phyloP scores from a whole-genome alignment of 305 asterid genomes.

The Petunia hybrid region DNA sequence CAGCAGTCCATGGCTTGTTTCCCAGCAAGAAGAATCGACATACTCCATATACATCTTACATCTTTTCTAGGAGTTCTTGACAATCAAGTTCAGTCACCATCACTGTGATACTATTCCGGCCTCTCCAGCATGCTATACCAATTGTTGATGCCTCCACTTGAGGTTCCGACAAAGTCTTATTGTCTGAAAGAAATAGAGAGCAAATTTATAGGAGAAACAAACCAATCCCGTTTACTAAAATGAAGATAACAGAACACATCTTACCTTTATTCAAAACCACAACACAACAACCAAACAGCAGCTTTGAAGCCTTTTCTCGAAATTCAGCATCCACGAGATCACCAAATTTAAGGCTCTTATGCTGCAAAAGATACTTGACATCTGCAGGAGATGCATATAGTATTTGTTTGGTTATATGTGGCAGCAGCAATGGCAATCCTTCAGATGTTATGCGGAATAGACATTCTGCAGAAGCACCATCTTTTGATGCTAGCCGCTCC shows the following conservation, averaged over 20 bases:
- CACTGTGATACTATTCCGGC: conserved; percentile 71
- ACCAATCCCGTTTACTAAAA: background rate
- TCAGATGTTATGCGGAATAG: conserved; percentile 93
- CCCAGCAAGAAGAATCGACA: conserved; percentile 17
- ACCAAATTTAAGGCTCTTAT: conserved; percentile 72
- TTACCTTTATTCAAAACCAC: conserved; percentile 74
- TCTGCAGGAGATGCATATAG: conserved; percentile 70
- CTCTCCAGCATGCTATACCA: conserved; percentile 96
- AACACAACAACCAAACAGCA: conserved; percentile 84
- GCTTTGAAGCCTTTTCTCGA: conserved; percentile 67
- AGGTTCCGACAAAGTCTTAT: conserved; percentile 42
- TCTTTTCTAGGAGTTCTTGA: conserved; percentile 78
- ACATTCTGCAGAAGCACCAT: conserved; percentile 75
- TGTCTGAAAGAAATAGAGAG: conserved; percentile 50
- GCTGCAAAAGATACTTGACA: conserved; percentile 80
- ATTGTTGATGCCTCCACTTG: conserved; percentile 60
- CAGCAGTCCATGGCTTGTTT: background rate
- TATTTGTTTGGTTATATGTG: conserved; percentile 83
- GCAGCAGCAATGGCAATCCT: conserved; percentile 92
- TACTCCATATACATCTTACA: conserved; percentile 37
- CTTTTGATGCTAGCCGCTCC: conserved; percentile 91
- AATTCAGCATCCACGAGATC: conserved; percentile 73
- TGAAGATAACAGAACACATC: conserved; percentile 27
- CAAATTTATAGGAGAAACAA: background rate
- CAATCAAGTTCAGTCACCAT: conserved; percentile 86